Base-by-base conservation (phyloP, 2,329 filamentous ascomycete genomes). In the Sporothrix inflata region DNA sequence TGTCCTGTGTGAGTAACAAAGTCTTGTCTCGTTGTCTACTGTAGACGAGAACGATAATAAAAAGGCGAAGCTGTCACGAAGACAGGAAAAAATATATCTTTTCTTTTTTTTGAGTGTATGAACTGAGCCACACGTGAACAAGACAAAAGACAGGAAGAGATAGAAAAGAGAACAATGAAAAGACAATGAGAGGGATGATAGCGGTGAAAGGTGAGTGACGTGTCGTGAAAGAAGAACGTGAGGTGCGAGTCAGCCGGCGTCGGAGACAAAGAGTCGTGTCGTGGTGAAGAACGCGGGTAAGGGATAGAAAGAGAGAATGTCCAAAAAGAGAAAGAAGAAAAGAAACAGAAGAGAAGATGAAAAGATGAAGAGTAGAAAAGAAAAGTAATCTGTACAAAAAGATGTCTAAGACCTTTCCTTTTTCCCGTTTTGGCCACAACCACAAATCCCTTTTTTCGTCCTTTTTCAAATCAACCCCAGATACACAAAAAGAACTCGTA, bases 1-100 rank as follows among this genome's bases (percentile, higher is more conserved):
- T 45, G 30, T 63, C 34, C 70, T 72, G 65, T 71, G 67, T 68
- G 57, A 69, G 70, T 71, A 68, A 57, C 45, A 63, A 63, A 51
- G 27, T 27, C 38, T 65, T 24, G n/a, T 34, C 57, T 38, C 45
- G 40, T 12, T 53, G 72, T 69, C 66, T 70, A 68, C 70, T 57
- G 63, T 66, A 21, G 40, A 67, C 53, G 49, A 74, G 42, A 60
- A 71, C 27, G 65, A 68, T 24, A 24, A 68, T 40, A 55, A 71
- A 40, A 67, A 40, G 34, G 47, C 40, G 53, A 38, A 16, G 51
- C 72, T 73, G 74, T 73, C 73, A 75, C 71, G 60, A 75, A 57
- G 71, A 74, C 69, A 74, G 63, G 69, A 63, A 71, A 69, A 67
- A 67, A 67, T 45, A 60, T 42, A 51, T 57, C 30, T 30, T 73